Evolutionary conservation across 495 filamentous ascomycete genomes (phyloP), one percentile per base, ranked within the genome.

Genomic region (Hypoxylon lienhwacheense): DNA sequence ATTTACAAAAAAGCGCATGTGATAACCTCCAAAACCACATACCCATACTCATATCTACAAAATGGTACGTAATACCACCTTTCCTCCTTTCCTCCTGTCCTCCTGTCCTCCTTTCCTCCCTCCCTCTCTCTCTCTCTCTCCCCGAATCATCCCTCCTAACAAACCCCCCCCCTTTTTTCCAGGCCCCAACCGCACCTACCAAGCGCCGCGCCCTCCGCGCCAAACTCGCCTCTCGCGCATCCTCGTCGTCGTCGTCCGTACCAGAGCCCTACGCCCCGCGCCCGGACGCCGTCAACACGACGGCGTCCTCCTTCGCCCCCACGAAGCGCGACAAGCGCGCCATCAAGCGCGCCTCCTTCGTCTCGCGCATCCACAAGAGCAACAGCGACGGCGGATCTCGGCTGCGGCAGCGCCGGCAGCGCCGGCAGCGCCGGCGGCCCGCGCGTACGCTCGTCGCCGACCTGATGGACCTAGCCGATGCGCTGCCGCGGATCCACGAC

Each of bases 381-480:
- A 60, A 78, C 5, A 65, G 74, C 19, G 21, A 5, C 7, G 65
- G 74, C 19, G 24, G n/a, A n/a, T n/a, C n/a, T 8, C 24, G 5
- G 24, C 24, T 26, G 5, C 24, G 24, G 24, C 4, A 26, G 60
- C n/a, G 66, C n/a, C n/a, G n/a, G n/a, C n/a, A 70, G 20, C 26
- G 69, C 3, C 33, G 45, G 26, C 85, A 85, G 64, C 78, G 83
- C 5, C 76, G 87, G n/a, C 77, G 89, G 2, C 83, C 85, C 0
- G 76, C 73, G 47, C 90, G 89, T 64, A 90, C 90, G 59, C 82
- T 95, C 11, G 80, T 87, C 12, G 73, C 89, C n/a, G 87, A 80
- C 21, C 77, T 96, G 15, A 82, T 88, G 17, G 84, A 85, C 0
- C 78, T 97, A 4, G 88, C 85, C 37, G 84, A 88, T 66, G 89